Evolutionary conservation across 1,284 basidiomycete genomes (phyloP).

Genomic region (Golubevia pallescens): DNA sequence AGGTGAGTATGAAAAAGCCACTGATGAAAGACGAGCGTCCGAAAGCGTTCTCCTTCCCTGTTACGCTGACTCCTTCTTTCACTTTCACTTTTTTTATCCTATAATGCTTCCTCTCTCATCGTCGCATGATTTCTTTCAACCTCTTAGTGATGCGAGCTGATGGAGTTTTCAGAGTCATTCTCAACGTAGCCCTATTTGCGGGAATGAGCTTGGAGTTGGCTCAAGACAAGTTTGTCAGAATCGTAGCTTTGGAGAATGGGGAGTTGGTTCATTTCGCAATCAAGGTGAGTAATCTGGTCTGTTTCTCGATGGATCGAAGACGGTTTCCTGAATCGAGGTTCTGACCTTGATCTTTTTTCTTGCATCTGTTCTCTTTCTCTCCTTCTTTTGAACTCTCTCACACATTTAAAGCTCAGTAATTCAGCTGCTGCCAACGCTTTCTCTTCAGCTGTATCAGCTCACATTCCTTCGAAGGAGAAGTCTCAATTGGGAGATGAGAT

Average conservation of each 20-base stretch:
- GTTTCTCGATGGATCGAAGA: not conserved
- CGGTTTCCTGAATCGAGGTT: too few species aligned
- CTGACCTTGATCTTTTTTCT: too few species aligned
- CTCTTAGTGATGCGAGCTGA: conserved; percentile 91
- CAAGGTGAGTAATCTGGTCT: conserved; percentile 34
- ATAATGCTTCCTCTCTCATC: not conserved
- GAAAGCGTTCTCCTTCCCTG: not conserved
- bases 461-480: too few species aligned
- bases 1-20: conserved; percentile 66
- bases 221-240: conserved; percentile 68
- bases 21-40: conserved; percentile 2
- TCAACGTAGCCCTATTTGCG: conserved; percentile 84
- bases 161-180: conserved; percentile 80
- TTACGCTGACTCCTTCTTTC: conserved; percentile 8
- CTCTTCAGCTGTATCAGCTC: too few species aligned
- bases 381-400: too few species aligned
- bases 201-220: conserved; percentile 81
- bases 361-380: too few species aligned
- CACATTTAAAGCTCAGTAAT: too few species aligned
- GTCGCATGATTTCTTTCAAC: not conserved
- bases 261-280: conserved; percentile 51
- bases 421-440: too few species aligned
- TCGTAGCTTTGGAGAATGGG: conserved; percentile 53
- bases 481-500: too few species aligned
- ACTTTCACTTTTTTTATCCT: not conserved